Conservation (phyloP, 2,329 filamentous ascomycete genomes). For the Rhinocladiella mackenziei region DNA sequence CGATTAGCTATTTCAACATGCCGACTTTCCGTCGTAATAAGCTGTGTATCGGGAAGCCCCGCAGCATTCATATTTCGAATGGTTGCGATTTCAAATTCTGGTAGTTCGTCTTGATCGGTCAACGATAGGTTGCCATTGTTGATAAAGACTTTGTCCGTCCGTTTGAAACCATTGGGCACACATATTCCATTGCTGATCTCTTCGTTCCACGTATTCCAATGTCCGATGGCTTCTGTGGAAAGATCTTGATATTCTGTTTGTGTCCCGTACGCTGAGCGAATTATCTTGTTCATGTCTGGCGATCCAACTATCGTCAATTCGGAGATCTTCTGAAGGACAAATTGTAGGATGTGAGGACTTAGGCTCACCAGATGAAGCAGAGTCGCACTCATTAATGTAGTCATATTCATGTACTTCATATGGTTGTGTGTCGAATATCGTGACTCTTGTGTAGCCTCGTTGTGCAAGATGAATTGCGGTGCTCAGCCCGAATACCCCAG, state of each 20-base stretch:
- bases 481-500: constrained; percentile 50
- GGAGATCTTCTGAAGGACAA: constrained; percentile 37
- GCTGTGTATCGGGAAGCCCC: constrained; percentile 37
- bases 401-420: constrained; percentile 42
- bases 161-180: constrained; percentile 39
- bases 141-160: constrained; percentile 37
- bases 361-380: too few species aligned
- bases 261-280: constrained; percentile 40
- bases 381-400: constrained; percentile 42
- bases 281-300: constrained; percentile 30
- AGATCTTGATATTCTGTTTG: constrained; percentile 48
- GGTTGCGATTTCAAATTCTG: constrained; percentile 37
- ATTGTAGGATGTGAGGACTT: too few species aligned
- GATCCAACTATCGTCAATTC: too few species aligned
- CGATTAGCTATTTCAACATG: constrained; percentile 32
- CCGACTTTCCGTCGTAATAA: constrained; percentile 32
- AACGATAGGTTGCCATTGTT: constrained; percentile 36
- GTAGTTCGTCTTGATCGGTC: constrained; percentile 12
- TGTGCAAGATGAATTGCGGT: constrained; percentile 40
- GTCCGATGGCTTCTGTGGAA: constrained; percentile 40
- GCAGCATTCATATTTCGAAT: constrained; percentile 37
- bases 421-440: constrained; percentile 48
- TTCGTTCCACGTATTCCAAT: constrained; percentile 47
- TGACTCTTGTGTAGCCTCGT: constrained; percentile 47
- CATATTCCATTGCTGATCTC: constrained; percentile 35